phyloP scores from a whole-genome alignment of 2,329 filamentous ascomycete species.

The Diplocarpon mali region DNA sequence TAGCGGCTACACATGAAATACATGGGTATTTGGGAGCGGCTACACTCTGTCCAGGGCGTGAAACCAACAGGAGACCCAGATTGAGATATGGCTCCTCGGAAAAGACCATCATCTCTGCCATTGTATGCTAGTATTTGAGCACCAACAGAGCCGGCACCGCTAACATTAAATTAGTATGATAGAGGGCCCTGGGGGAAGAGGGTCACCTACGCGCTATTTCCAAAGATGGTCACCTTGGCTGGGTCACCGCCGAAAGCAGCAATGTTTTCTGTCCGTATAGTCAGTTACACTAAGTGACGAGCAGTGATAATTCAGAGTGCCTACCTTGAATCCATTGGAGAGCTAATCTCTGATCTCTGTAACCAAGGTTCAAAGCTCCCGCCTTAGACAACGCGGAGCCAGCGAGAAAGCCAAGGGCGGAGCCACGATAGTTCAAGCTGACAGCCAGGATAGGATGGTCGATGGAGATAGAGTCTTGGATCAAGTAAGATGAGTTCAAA shows the following conservation, averaged over 20 bases:
- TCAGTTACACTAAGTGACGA: conserved; percentile 11
- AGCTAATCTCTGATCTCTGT: conserved; percentile 47
- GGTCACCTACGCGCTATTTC: conserved; percentile 28
- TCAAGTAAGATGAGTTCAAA: conserved; percentile 44
- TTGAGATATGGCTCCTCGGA: conserved; percentile 37
- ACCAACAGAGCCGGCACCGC: conserved; percentile 35
- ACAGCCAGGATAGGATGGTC: conserved; percentile 33
- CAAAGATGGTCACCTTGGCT: conserved; percentile 31
- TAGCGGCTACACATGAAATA: too few species aligned
- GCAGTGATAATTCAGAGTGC: conserved; percentile 33
- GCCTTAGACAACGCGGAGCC: conserved; percentile 39
- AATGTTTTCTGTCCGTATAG: background rate
- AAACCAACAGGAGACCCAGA: conserved; percentile 23
- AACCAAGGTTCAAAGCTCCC: conserved; percentile 49
- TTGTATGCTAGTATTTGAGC: conserved; percentile 34
- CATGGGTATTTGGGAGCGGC: too few species aligned
- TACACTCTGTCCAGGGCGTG: too few species aligned
- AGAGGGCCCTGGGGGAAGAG: too few species aligned
- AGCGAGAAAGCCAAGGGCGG: conserved; percentile 55
- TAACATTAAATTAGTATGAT: too few species aligned
- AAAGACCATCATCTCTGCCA: conserved; percentile 41
- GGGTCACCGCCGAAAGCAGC: conserved; percentile 23
- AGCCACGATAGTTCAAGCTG: conserved; percentile 50
- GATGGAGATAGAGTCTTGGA: conserved; percentile 32
- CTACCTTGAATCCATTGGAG: conserved; percentile 49